Percentiles rank a stretch among this genome's conserved stretches.
phyloP scores from a whole-genome alignment of 148 eudicot genomes.

The Arctostaphylos glauca region DNA sequence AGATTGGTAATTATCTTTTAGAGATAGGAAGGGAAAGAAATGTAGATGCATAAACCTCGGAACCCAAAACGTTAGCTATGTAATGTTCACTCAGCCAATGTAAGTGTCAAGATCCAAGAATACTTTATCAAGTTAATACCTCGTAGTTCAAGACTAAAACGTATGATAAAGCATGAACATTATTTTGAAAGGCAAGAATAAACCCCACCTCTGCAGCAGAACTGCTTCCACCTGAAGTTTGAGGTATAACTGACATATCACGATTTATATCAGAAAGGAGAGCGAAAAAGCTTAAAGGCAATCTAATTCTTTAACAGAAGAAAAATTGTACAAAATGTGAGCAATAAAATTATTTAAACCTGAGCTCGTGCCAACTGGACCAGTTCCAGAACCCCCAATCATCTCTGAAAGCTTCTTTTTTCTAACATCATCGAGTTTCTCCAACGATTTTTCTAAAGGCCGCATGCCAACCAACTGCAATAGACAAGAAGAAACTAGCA shows the following conservation, averaged over 20 bases:
- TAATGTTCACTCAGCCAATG: background rate
- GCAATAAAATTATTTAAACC: conserved; percentile 38
- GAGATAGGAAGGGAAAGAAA: background rate
- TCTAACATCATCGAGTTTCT: conserved; percentile 95
- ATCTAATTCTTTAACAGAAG: background rate
- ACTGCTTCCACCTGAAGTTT: conserved; percentile 53
- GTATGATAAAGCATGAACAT: background rate
- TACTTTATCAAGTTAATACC: background rate
- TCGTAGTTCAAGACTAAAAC: background rate
- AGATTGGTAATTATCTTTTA: background rate
- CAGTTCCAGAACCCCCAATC: conserved; percentile 77
- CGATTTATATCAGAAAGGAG: background rate
- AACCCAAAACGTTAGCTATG: background rate
- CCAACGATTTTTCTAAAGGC: conserved; percentile 93
- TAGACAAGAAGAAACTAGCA: background rate
- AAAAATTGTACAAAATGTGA: background rate
- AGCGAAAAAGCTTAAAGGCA: background rate
- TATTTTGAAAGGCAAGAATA: conserved; percentile 10
- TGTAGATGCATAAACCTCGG: background rate
- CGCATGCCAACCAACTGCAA: conserved; percentile 93
- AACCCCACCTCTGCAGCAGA: conserved; percentile 53
- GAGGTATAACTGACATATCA: conserved; percentile 43
- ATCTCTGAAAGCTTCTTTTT: conserved; percentile 91
- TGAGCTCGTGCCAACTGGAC: conserved; percentile 47
- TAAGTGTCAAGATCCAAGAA: background rate